Evolutionary conservation across 345 rosid species (phyloP).

Genomic region (Sonneratia alba): DNA sequence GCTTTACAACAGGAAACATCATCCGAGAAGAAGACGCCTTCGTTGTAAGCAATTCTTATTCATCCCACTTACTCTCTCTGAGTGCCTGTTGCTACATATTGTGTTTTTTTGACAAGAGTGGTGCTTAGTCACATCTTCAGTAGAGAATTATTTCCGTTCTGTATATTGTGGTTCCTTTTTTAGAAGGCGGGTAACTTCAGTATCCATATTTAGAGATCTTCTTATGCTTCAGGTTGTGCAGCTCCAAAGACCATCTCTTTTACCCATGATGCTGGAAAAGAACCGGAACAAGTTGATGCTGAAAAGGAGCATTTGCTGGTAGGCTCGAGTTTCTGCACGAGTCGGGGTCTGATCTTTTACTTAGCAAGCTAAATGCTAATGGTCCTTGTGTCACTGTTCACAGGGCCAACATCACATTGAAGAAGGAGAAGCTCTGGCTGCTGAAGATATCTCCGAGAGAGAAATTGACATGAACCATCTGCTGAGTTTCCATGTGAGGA

Average conservation of each 20-base stretch:
- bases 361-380: not conserved
- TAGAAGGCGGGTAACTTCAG: not conserved
- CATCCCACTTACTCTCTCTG: too few relatives aligned
- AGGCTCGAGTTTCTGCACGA: slow-evolving; percentile 5
- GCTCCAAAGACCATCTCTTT: slow-evolving; percentile 42
- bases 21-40: not conserved
- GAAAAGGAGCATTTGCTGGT: slow-evolving; percentile 28
- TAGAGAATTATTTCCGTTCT: not conserved
- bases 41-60: not conserved
- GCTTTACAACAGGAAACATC: not conserved
- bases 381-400: not conserved
- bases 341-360: slow-evolving; percentile 2
- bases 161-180: not conserved
- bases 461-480: not conserved
- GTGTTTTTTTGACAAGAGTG: too few relatives aligned
- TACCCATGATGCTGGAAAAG: slow-evolving; percentile 18
- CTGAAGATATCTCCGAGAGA: slow-evolving; percentile 15
- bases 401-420: slow-evolving; percentile 2
- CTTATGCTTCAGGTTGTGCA: slow-evolving; percentile 28
- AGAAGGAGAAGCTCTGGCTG: not conserved
- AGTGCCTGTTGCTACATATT: too few relatives aligned
- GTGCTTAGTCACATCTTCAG: too few relatives aligned
- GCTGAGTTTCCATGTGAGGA: slow-evolving; percentile 11
- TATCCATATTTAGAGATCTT: not conserved
- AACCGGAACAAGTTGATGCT: slow-evolving; percentile 16